phyloP scores from a whole-genome alignment of 2,329 filamentous ascomycete genomes.

The Fusarium neocosmosporiellum region DNA sequence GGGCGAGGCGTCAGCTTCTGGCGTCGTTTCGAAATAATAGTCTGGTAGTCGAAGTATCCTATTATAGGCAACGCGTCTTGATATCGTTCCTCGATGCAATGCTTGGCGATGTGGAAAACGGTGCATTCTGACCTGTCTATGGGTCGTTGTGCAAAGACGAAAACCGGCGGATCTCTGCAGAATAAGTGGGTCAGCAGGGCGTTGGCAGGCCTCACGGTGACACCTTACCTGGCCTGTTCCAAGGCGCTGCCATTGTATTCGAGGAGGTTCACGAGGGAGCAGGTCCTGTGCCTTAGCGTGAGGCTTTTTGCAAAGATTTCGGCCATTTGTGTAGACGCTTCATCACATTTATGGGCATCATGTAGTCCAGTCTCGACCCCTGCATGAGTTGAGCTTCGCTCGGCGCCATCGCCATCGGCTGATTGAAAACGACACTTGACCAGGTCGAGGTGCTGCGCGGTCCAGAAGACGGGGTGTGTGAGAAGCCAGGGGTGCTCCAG shows the following conservation, averaged over 20 bases:
- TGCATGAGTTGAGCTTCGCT: too few species aligned
- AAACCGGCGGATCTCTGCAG: background rate
- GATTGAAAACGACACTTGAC: background rate
- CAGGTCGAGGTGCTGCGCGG: background rate
- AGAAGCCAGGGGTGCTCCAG: background rate
- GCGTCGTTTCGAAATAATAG: background rate
- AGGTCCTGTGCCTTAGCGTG: background rate
- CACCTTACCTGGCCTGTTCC: background rate
- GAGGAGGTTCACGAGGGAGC: background rate
- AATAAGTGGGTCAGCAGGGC: too few species aligned
- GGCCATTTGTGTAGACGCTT: background rate
- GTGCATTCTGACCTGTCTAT: background rate
- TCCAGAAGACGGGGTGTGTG: background rate
- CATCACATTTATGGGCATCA: background rate
- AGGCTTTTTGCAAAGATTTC: conserved; percentile 1
- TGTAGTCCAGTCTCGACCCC: too few species aligned
- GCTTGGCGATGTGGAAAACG: background rate
- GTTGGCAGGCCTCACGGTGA: too few species aligned
- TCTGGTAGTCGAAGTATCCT: conserved; percentile 7
- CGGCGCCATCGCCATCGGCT: background rate
- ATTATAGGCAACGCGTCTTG: background rate
- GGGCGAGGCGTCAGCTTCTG: background rate
- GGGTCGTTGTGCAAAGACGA: background rate
- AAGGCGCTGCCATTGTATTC: background rate
- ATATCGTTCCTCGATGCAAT: background rate